Base-by-base conservation (phyloP, 305 asterid genomes). In the Fraxinus sp. region DNA sequence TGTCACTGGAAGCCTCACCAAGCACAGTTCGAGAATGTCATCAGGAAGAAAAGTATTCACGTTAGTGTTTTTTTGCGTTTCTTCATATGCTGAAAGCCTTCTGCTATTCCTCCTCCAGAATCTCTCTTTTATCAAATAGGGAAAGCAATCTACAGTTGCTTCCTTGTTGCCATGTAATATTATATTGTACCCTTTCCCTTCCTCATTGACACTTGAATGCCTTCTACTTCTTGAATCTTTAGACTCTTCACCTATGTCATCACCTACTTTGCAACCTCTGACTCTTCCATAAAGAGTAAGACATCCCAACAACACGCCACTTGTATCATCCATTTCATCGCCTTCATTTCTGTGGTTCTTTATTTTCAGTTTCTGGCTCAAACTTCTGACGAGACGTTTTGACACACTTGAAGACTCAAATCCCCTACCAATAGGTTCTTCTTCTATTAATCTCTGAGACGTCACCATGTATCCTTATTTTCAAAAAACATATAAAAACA, bases 181-280 rank as follows among this genome's bases (percentile, higher is more conserved):
- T 0, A 86, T 36, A n/a, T 78, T 36, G 39, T 88, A 89, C 18
- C 87, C 88, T 88, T 91, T 94, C 9, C 87, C 93, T 82, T 91
- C 97, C 77, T 91, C 98, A 80, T 92, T 90, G 5, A 92, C 91
- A 87, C 89, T 92, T 2, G 94, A 96, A 36, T 92, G 87, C 83
- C 97, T 92, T 84, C 97, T 83, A 78, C 86, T 86, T 10, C 90
- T 80, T 1, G 88, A 87, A 70, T 90, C 93, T 75, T 89, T 93
- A 35, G 80, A 78, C 68, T 93, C 97, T 74, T 92, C 98, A 4
- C 93, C 90, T 24, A 87, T 91, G 79, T 93, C 97, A 66, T 94
- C 98, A 75, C 95, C 92, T 41, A 96, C 98, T 90, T 90, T 93
- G 92, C 99, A 96, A 68, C 98, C 99, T 64, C 99, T 96, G 75